Base-by-base conservation (phyloP, 2,329 filamentous ascomycete genomes). In the Xylariaceae sp. region DNA sequence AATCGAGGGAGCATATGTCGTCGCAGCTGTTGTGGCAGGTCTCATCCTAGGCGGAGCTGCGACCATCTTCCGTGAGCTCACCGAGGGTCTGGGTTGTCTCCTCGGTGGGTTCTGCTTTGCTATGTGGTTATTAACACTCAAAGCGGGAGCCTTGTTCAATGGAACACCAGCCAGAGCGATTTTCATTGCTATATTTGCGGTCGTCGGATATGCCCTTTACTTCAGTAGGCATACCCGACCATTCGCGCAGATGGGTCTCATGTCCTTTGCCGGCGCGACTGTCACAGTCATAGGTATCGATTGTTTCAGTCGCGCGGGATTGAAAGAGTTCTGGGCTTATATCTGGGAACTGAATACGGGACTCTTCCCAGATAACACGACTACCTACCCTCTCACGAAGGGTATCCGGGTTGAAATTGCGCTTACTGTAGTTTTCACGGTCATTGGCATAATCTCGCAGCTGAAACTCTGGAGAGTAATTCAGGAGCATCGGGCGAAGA, bases 281-380 rank as follows among this genome's bases (percentile, higher is more conserved):
- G 84, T 84, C 2, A 80, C 88, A 0, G 83, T 96, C 11, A 75
- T 97, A 2, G 93, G 93, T 2, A 89, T 97, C 59, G 93, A 97
- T 72, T 96, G 91, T 73, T 95, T 93, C 68, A 93, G 87, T 68
- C 81, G 86, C 63, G 91, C 92, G n/a, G 93, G 93, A 0, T 77
- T 96, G 67, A 97, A 96, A 73, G 93, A 97, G 72, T 97, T 97
- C 67, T 97, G 93, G 93, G 82, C 90, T 4, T 97, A 95, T 72
- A 80, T 96, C 44, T 97, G 93, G 93, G 78, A 77, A 51, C 75
- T 97, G 45, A 97, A 97, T 72, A 78, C 85, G 48, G 80, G 88
- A 54, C 77, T 92, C 0, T 97, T 97, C 68, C 92, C 92, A 0
- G 76, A 91, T 1, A 82, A 84, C 44, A 88, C 88, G 1, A 79